Evolutionary conservation across 768 basidiomycete genomes (phyloP), one percentile per base, ranked within the genome.

Genomic region (Rhodocollybia butyracea): DNA sequence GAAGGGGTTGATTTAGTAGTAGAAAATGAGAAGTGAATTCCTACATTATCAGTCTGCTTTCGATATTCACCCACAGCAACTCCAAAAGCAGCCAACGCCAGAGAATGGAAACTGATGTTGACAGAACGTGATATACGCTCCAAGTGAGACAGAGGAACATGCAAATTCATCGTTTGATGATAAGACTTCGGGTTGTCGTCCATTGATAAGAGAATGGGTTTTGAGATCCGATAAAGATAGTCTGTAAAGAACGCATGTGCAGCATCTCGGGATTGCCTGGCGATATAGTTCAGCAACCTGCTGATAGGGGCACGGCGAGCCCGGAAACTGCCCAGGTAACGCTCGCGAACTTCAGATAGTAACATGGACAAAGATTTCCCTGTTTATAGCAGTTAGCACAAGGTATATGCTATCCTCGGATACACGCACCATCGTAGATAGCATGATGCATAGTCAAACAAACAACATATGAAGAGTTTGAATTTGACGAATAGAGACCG

Each of bases 391-490:
- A 43, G 42, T 54, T 24, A 43, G 41, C 41, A 17, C 8, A 19
- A 43, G 22, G 7, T 43, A 19, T 19, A 54, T 41, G 42, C 15
- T 13, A 15, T 22, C 12, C 40, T 30, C 13, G 4, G 32, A 34
- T 22, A 17, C 12, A 54, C 53, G 19, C 21, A 54, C 53, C 53
- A 42, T 54, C 53, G 29, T 54, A 54, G 29, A 54, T 29, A 27
- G 53, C 53, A 54, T 54, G 53, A 26, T 54, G 53, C 53, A 54
- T 54, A 13, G 53, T 54, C 12, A 54, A 29, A 31, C 39, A 42
- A 46, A 54, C n/a, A n/a, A n/a, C n/a, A n/a, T n/a, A 22, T 19
- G 46, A 54, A 24, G 53, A 21, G 19, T 19, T 30, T 13, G 19
- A 32, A 27, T 54, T 19, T 6, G 53, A 42, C 19, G 41, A 24